Conservation (phyloP, 495 filamentous ascomycete species). For the Podospora appendiculata region DNA sequence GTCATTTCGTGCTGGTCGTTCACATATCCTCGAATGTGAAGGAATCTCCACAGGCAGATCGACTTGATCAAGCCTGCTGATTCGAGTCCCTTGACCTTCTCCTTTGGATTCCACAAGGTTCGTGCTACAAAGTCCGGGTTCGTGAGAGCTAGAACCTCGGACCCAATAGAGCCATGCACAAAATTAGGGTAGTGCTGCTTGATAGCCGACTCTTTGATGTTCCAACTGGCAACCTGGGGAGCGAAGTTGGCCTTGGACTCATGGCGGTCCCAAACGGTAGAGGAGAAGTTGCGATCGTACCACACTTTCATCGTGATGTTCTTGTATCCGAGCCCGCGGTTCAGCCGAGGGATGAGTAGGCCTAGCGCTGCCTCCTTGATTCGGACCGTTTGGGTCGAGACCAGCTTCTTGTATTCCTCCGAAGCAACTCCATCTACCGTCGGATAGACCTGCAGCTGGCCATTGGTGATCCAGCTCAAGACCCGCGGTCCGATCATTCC, state of each 20-base stretch:
- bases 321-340: conserved; percentile 72
- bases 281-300: conserved; percentile 67
- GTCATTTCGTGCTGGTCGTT: conserved; percentile 76
- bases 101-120: conserved; percentile 47
- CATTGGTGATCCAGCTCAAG: conserved; percentile 70
- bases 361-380: conserved; percentile 67
- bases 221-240: conserved; percentile 63
- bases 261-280: conserved; percentile 53
- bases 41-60: conserved; percentile 77
- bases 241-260: conserved; percentile 50
- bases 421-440: conserved; percentile 78
- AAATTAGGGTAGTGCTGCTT: conserved; percentile 38
- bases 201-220: conserved; percentile 49
- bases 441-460: conserved; percentile 63
- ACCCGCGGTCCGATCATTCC: conserved; percentile 74
- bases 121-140: conserved; percentile 58
- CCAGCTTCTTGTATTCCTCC: conserved; percentile 70
- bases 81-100: conserved; percentile 34
- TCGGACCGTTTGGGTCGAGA: conserved; percentile 60
- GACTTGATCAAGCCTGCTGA: conserved; percentile 65
- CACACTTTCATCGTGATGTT: conserved; percentile 71
- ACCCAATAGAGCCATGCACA: conserved; percentile 46
- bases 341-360: conserved; percentile 66
- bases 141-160: conserved; percentile 51
- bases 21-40: conserved; percentile 81